Percentiles rank a stretch among this genome's conserved stretches.
Conservation (phyloP, 148 eudicot genomes). For the Simmondsia chinensis region DNA sequence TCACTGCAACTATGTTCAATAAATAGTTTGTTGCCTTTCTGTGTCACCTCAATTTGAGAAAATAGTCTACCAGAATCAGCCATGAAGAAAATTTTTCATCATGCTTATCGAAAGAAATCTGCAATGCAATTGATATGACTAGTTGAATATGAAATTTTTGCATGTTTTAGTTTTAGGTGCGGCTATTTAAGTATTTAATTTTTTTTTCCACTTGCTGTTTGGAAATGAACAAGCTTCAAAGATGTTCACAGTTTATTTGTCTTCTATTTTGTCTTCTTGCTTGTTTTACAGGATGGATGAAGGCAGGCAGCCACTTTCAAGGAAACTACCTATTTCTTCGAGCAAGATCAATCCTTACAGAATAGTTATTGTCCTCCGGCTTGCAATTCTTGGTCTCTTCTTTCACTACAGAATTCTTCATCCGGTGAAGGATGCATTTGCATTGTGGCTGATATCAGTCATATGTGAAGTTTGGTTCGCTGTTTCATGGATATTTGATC, state of each 20-base stretch:
- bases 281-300: slow-evolving; percentile 74
- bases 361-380: slow-evolving; percentile 63
- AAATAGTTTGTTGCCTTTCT: neutral
- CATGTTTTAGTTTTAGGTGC: no score
- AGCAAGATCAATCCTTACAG: slow-evolving; percentile 97
- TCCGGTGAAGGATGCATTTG: slow-evolving; percentile 87
- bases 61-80: neutral
- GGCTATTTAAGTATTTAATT: no score
- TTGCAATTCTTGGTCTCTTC: slow-evolving; percentile 71
- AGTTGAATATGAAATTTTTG: neutral
- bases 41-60: neutral
- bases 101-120: slow-evolving; percentile 2
- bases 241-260: neutral
- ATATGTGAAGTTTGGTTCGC: slow-evolving; percentile 98
- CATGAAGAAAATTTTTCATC: neutral
- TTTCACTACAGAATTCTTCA: slow-evolving; percentile 83
- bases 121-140: slow-evolving; percentile 6
- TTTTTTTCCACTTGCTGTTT: neutral
- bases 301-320: slow-evolving; percentile 95
- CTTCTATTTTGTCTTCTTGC: neutral
- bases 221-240: neutral
- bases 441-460: slow-evolving; percentile 84
- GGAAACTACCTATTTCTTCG: slow-evolving; percentile 85
- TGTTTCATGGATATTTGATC: slow-evolving; percentile 89
- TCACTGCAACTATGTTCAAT: no score